Evolutionary conservation across 2,329 filamentous ascomycete species (phyloP), one percentile per base, ranked within the genome.

Genomic region (Arthroderma uncinatum): DNA sequence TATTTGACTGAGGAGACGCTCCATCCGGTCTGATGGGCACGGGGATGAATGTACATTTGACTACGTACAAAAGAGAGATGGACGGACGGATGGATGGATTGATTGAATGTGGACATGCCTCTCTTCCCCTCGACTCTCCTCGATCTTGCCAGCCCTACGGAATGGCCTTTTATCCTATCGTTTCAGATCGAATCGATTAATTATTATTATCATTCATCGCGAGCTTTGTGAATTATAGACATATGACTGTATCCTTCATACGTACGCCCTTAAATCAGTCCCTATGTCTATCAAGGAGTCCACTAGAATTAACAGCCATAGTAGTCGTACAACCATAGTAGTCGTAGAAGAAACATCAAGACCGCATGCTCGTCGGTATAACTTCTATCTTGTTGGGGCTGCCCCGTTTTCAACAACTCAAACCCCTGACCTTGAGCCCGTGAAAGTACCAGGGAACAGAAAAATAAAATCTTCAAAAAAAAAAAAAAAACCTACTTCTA

Each of bases 381-480:
- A n/a, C n/a, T n/a, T n/a, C n/a, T n/a, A n/a, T n/a, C n/a, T 16
- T 23, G 16, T 39, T 25, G 42, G 42, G 42, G n/a, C n/a, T n/a
- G n/a, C n/a, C n/a, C n/a, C n/a, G n/a, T n/a, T 25, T 40, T 55
- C 39, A 40, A 10, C 34, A 55, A 55, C 53, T 39, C 53, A 55
- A 55, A 40, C 30, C 36, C 21, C 53, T n/a, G 19, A 16, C 53
- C 34, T n/a, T n/a, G n/a, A 4, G 44, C 6, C 28, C 28, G 44
- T n/a, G 14, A 7, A 21, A 12, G 12, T 34, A 34, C 33, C 33
- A 34, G 12, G 12, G 12, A 34, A 34, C 12, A 34, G 12, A 34
- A 34, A 34, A 34, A 34, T 6, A 34, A 34, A 12, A 12, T 12
- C 33, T 6, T 34, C 33, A 34, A n/a, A n/a, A n/a, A n/a, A n/a